Conservation (phyloP, 129 eudicot genomes). For the Flaveria ramosissima region DNA sequence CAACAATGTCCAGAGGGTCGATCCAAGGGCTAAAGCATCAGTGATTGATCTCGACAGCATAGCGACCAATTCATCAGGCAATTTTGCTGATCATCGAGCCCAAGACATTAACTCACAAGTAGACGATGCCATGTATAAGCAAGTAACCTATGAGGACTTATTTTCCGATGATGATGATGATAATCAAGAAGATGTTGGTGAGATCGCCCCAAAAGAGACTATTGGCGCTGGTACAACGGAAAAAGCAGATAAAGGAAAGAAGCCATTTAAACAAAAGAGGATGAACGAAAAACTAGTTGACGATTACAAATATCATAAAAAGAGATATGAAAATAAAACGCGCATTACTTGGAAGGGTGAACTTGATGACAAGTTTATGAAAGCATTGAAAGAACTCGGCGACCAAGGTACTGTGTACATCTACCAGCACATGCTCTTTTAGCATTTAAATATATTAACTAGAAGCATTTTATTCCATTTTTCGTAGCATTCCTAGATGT, state of each 20-base stretch:
- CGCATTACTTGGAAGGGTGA: conserved; percentile 19
- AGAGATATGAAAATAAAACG: conserved; percentile 4
- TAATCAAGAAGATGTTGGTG: conserved; percentile 6
- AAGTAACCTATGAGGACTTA: background rate
- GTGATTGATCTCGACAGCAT: background rate
- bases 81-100: background rate
- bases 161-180: conserved; percentile 3
- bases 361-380: conserved; percentile 11
- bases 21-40: background rate
- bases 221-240: background rate
- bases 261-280: background rate
- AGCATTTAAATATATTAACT: background rate
- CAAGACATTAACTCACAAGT: conserved; percentile 10
- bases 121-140: conserved; percentile 9
- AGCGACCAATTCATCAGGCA: background rate
- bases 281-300: background rate
- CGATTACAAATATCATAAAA: background rate
- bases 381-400: conserved; percentile 15
- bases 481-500: background rate
- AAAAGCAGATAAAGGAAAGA: conserved; percentile 24
- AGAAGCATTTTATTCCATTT: conserved; percentile 10
- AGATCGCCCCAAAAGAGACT: background rate
- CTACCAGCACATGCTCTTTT: background rate
- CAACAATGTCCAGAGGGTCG: background rate
- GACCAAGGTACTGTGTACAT: conserved; percentile 5